Conservation (phyloP, 352 stramenopile genomes). For the Globisporangium camurandrum region DNA sequence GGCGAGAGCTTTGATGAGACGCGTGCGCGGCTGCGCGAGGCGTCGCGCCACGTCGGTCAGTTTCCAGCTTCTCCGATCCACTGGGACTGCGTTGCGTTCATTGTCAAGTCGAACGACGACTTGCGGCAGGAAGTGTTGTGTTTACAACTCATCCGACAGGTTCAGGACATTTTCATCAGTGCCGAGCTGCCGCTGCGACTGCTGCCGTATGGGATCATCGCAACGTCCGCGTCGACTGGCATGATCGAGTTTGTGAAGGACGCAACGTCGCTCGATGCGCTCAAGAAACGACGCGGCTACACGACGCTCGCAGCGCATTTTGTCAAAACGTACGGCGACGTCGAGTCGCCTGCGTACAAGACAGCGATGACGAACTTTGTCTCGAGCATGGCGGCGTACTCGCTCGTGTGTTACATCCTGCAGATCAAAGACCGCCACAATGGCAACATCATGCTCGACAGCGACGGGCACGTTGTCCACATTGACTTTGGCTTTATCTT, state of each 20-base stretch:
- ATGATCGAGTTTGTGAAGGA: conserved; percentile 98
- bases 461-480: conserved; percentile 94
- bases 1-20: conserved; percentile 83
- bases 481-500: conserved; percentile 99
- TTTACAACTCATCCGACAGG: conserved; percentile 94
- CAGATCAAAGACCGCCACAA: conserved; percentile 99
- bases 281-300: conserved; percentile 89
- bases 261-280: conserved; percentile 93
- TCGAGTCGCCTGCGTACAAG: conserved; percentile 82
- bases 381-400: conserved; percentile 96
- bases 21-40: conserved; percentile 48
- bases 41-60: conserved; percentile 39
- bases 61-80: no score
- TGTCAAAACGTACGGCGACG: conserved; percentile 87
- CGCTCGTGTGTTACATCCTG: conserved; percentile 96
- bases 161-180: conserved; percentile 94
- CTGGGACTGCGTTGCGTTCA: conserved; percentile 87
- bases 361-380: conserved; percentile 96
- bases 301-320: conserved; percentile 89
- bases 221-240: conserved; percentile 90
- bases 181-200: conserved; percentile 93
- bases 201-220: conserved; percentile 95
- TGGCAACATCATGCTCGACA: conserved; percentile 99
- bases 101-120: conserved; percentile 99
- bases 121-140: conserved; percentile 96